Evolutionary conservation across 257 asterid species (phyloP).

Genomic region (Ajuga chamaepitys): DNA sequence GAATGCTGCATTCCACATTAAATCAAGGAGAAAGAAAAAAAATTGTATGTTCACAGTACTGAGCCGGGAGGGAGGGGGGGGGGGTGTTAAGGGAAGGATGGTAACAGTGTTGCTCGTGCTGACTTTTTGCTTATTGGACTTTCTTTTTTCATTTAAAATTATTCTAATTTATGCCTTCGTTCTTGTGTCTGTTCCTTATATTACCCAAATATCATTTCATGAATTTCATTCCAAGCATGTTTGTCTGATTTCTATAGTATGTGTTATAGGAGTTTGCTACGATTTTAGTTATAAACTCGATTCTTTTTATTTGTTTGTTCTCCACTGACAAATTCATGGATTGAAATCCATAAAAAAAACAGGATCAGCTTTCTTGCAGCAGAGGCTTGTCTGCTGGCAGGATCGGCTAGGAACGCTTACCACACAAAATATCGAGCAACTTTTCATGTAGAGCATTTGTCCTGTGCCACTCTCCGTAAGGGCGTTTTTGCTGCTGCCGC

Average conservation of each 20-base stretch:
- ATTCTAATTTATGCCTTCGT: too few species aligned
- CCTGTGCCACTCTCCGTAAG: slow-evolving; percentile 85
- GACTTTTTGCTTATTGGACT: not conserved
- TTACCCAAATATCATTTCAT: not conserved
- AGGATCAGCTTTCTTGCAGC: slow-evolving; percentile 91
- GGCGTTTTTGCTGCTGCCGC: slow-evolving; percentile 98
- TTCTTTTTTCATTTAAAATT: not conserved
- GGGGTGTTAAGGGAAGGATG: too few species aligned
- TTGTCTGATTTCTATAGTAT: not conserved
- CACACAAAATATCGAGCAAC: slow-evolving; percentile 79
- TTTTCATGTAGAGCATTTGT: slow-evolving; percentile 50
- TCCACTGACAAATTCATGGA: not conserved
- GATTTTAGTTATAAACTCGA: not conserved
- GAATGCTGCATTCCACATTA: not conserved
- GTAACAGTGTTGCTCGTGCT: not conserved
- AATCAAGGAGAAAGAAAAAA: too few species aligned
- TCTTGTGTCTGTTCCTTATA: not conserved
- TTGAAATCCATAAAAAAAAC: slow-evolving; percentile 18
- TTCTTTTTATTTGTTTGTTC: not conserved
- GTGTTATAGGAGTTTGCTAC: too few species aligned
- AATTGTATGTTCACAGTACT: too few species aligned
- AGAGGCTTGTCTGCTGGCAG: slow-evolving; percentile 88
- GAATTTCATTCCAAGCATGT: not conserved
- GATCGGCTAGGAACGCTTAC: slow-evolving; percentile 91
- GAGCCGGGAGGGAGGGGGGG: too few species aligned